phyloP scores from a whole-genome alignment of 2,329 filamentous ascomycete species.

The Aspergillus phoenicis region DNA sequence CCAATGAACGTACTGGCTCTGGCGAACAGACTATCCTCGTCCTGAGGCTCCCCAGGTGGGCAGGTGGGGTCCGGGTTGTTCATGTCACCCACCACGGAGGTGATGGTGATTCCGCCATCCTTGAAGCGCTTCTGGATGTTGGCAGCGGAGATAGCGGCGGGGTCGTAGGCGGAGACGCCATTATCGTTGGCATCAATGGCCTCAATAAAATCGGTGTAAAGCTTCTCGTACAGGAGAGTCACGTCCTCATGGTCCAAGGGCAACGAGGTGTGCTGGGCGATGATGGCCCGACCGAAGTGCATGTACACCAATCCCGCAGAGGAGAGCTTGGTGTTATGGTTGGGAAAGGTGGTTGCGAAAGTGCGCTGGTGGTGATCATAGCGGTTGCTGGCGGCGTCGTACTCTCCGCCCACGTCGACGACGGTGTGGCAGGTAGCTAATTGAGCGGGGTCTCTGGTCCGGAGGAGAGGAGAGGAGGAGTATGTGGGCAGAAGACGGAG shows the following conservation, averaged over 20 bases:
- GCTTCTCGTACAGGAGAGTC: constrained; percentile 76
- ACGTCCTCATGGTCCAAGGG: constrained; percentile 67
- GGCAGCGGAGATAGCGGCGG: constrained; percentile 66
- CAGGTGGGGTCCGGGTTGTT: constrained; percentile 65
- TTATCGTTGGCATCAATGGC: constrained; percentile 98
- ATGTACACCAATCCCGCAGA: constrained; percentile 93
- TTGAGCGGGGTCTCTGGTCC: constrained; percentile 79
- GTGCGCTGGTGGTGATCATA: constrained; percentile 98
- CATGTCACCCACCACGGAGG: constrained; percentile 76
- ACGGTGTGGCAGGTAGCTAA: constrained; percentile 88
- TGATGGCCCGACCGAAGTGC: constrained; percentile 87
- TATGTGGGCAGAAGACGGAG: constrained; percentile 87
- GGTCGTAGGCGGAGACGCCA: constrained; percentile 81
- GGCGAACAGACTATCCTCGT: constrained; percentile 80
- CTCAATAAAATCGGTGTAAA: constrained; percentile 93
- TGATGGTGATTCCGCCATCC: constrained; percentile 79
- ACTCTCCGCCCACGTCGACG: constrained; percentile 96
- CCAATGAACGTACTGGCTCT: constrained; percentile 81
- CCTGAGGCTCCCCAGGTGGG: constrained; percentile 63
- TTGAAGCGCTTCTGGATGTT: constrained; percentile 81
- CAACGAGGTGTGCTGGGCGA: constrained; percentile 66
- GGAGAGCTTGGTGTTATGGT: constrained; percentile 82
- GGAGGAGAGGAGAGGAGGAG: constrained; percentile 70
- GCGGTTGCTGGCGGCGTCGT: constrained; percentile 73
- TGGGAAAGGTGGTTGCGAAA: constrained; percentile 83